Base-by-base conservation (phyloP, 1,284 basidiomycete genomes). In the Ustilago tritici region DNA sequence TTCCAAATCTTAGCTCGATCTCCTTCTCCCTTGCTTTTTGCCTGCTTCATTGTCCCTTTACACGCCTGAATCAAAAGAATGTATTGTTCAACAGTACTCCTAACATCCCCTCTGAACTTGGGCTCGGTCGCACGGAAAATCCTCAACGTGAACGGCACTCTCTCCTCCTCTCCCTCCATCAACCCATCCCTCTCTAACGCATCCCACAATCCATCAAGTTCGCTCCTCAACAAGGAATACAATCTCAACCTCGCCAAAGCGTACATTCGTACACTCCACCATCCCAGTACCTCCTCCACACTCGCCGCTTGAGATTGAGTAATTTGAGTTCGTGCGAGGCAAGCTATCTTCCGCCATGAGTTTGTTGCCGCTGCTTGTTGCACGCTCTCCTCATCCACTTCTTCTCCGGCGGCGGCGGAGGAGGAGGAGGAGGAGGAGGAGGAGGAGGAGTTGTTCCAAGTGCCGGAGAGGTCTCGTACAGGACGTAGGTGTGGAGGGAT, bases 251-350 rank as follows among this genome's bases (percentile, higher is more conserved):
- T 36, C 15, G 62, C 47, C n/a, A 80, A 57, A 6, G 76, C 54
- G 19, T 80, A 75, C 32, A 80, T 53, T 8, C 79, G 58, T 0
- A 78, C 52, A 12, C 31, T 65, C 79, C 79, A 80, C 79, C 79
- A 80, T n/a, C 75, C 40, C 34, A 72, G 12, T 0, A 66, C 66
- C 12, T 61, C 56, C 4, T 56, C 60, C 0, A 62, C 32, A 7
- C 50, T 35, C 23, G 17, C 54, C n/a, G 6, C 15, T 31, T 36
- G 9, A 2, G 52, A 14, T 32, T 61, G 63, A 17, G 34, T 38
- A 57, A 80, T 66, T 2, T 62, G 17, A 9, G 11, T 32, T 8
- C 65, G 49, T 0, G 72, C 66, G 1, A 76, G 40, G 2, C 38
- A 31, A 1, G 79, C 79, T 23, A 80, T 71, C 17, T 61, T 63